These are phyloP conservation scores for sorghum (Sorghum bicolor) DNA, from an alignment of 176 grass and related monocot genomes.

Conservation along the genomic window Sorghum_bicolor_NCBIv3 NC_012876.2:65299001-65299500, in stretches of 20 bases:
- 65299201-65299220: conserved; percentile 28
- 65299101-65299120: conserved; percentile 64
- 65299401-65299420: neutral
- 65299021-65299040: conserved; percentile 56
- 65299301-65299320: neutral
- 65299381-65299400: neutral
- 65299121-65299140: conserved; percentile 54
- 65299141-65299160: conserved; percentile 55
- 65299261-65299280: too few relatives aligned
- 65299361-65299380: neutral
- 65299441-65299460: neutral
- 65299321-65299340: conserved; percentile 23
- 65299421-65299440: neutral
- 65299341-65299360: conserved; percentile 32
- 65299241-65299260: neutral
- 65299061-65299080: neutral
- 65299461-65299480: conserved; percentile 3
- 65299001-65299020: conserved; percentile 47
- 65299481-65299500: neutral
- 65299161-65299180: conserved; percentile 37
- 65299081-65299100: conserved; percentile 27
- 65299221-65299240: conserved; percentile 9
- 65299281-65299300: neutral
- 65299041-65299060: conserved; percentile 17
- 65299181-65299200: neutral